Evolutionary conservation across 768 basidiomycete genomes (phyloP).

Genomic region (Mycena polygramma): DNA sequence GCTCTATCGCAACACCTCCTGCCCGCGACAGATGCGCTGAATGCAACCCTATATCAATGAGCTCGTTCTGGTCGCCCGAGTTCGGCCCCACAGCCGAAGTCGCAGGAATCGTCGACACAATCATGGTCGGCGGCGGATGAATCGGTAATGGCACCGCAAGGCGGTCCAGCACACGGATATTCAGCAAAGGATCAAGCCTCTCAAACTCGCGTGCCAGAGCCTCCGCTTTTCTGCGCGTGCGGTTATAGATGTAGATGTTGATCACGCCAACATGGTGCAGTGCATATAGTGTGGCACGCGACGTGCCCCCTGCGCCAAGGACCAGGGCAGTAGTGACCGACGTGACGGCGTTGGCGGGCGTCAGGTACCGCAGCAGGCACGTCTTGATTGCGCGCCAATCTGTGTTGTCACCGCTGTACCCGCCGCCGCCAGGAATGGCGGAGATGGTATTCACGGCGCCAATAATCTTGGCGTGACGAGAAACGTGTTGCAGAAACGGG

Average conservation of each 20-base stretch:
- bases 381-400: constrained; percentile 82
- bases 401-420: constrained; percentile 82
- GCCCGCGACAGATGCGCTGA: constrained; percentile 54
- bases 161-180: constrained; percentile 63
- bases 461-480: constrained; percentile 73
- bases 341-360: constrained; percentile 48
- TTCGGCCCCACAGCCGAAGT: constrained; percentile 44
- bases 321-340: constrained; percentile 65
- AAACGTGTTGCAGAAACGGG: constrained; percentile 71
- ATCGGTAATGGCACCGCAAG: constrained; percentile 58
- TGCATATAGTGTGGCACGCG: constrained; percentile 84
- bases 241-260: constrained; percentile 78
- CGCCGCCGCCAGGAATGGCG: constrained; percentile 52
- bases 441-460: constrained; percentile 87
- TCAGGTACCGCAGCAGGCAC: constrained; percentile 52
- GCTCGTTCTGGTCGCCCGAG: constrained; percentile 37
- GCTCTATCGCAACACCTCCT: constrained; percentile 70
- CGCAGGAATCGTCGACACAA: constrained; percentile 81
- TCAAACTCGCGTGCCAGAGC: constrained; percentile 69
- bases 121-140: constrained; percentile 61
- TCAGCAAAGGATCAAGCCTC: constrained; percentile 55
- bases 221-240: constrained; percentile 72
- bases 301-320: constrained; percentile 86
- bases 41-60: constrained; percentile 59
- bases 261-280: constrained; percentile 70